These are phyloP conservation scores for Capillidium rhysosporum DNA, from an alignment of 371 early-diverging fungal genomes.

Conservation along the genomic window DNA sequence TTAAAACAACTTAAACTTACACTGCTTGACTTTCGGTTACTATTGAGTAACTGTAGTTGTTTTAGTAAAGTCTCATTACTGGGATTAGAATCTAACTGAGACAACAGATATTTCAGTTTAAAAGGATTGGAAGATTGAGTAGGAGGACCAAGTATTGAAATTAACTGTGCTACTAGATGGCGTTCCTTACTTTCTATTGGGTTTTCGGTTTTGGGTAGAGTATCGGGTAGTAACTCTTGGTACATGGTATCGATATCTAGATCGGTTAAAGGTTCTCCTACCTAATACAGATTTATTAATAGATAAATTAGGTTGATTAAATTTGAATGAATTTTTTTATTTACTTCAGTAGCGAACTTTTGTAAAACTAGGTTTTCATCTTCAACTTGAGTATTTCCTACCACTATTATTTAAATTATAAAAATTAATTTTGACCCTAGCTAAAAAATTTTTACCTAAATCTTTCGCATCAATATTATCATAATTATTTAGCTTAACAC, in stretches of 20 bases:
- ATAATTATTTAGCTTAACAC: too few relatives aligned
- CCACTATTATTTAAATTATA: too few relatives aligned
- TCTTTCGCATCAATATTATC: too few relatives aligned
- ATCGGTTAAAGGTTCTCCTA: background rate
- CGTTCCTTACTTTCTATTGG: slow-evolving; percentile 15
- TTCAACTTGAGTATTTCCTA: too few relatives aligned
- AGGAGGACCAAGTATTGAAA: background rate
- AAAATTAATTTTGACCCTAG: too few relatives aligned
- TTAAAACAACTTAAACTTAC: background rate
- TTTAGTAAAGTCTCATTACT: background rate
- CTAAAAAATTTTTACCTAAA: too few relatives aligned
- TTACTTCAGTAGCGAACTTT: too few relatives aligned
- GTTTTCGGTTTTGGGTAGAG: too few relatives aligned
- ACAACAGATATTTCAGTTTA: background rate
- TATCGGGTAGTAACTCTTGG: background rate
- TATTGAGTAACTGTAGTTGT: background rate
- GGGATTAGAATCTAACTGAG: background rate
- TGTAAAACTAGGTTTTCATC: too few relatives aligned
- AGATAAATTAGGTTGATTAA: too few relatives aligned
- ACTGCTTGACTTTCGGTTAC: background rate
- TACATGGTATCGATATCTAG: background rate
- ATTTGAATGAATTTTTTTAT: too few relatives aligned
- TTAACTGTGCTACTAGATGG: background rate
- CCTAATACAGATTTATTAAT: background rate
- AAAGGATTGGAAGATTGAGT: background rate